Percentiles rank a stretch among this genome's conserved stretches.
phyloP scores from a whole-genome alignment of 2,329 filamentous ascomycete species.

The Tolypocladium sp. region DNA sequence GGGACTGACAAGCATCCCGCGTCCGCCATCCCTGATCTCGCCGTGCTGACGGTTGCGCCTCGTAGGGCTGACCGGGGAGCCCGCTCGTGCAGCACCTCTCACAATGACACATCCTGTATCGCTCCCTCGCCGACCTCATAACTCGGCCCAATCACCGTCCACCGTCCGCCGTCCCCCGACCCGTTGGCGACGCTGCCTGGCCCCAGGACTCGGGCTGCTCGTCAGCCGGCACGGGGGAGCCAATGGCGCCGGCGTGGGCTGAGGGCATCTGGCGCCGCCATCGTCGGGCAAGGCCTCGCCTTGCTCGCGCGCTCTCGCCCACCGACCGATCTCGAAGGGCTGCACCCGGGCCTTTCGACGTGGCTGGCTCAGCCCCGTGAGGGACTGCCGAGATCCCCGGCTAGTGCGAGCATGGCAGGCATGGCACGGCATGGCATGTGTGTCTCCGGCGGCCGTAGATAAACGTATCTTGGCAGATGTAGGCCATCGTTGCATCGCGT shows the following conservation, averaged over 20 bases:
- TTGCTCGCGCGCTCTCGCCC: background rate
- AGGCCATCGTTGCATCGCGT: background rate
- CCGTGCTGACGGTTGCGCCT: slow-evolving; percentile 2
- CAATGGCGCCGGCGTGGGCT: background rate
- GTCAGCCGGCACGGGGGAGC: background rate
- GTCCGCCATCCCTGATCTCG: background rate
- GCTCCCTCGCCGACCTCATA: background rate
- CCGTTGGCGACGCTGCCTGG: background rate
- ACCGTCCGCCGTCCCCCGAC: background rate
- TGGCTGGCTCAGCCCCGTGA: background rate
- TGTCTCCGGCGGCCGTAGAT: background rate
- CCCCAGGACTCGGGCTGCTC: background rate
- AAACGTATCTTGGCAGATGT: background rate
- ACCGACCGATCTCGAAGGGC: background rate
- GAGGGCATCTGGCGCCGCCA: background rate
- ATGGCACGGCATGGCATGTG: background rate
- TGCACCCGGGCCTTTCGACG: background rate
- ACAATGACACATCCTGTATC: background rate
- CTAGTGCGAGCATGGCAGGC: background rate
- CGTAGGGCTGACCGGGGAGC: slow-evolving; percentile 5
- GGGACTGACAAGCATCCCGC: background rate
- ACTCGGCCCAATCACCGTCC: background rate
- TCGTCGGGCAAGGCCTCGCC: background rate
- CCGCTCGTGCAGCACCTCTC: background rate
- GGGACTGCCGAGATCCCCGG: background rate